Conservation (phyloP, 208 protist species). For the Borovskyia barvae region DNA sequence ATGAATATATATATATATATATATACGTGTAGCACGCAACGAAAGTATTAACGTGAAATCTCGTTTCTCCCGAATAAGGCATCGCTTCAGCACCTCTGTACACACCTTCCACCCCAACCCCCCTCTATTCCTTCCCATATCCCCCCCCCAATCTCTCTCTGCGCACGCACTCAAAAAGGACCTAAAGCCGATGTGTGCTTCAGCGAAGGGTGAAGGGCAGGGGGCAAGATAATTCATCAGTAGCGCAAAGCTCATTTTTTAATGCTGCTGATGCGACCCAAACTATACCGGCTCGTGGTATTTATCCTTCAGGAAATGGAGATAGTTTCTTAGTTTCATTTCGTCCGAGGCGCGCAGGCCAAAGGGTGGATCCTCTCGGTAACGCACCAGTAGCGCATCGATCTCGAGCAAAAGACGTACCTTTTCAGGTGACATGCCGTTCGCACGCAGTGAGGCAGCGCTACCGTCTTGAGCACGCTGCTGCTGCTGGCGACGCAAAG, state of each 20-base stretch:
- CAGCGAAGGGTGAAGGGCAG: too few relatives aligned
- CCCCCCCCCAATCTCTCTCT: too few relatives aligned
- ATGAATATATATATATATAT: not conserved
- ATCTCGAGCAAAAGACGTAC: slow-evolving; percentile 58
- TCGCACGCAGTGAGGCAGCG: not conserved
- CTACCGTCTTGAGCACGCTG: slow-evolving; percentile 13
- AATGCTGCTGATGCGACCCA: too few relatives aligned
- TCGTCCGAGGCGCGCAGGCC: slow-evolving; percentile 69
- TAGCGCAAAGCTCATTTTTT: too few relatives aligned
- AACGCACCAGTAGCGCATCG: slow-evolving; percentile 33
- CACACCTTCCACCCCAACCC: too few relatives aligned
- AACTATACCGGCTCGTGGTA: slow-evolving; percentile 22
- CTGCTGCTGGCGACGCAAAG: slow-evolving; percentile 64
- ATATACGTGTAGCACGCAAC: slow-evolving; percentile 31
- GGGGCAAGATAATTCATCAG: too few relatives aligned
- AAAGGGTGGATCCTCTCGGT: slow-evolving; percentile 63
- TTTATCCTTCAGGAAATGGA: slow-evolving; percentile 66
- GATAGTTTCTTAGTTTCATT: slow-evolving; percentile 56
- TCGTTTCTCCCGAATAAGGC: too few relatives aligned
- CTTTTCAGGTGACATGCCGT: slow-evolving; percentile 54
- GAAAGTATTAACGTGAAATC: too few relatives aligned
- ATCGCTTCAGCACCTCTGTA: too few relatives aligned
- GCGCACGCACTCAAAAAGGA: too few relatives aligned
- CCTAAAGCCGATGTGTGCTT: too few relatives aligned
- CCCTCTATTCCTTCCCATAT: too few relatives aligned